Conservation (phyloP, 805 yeast genomes). For the Tanozyma kutaoensis region DNA sequence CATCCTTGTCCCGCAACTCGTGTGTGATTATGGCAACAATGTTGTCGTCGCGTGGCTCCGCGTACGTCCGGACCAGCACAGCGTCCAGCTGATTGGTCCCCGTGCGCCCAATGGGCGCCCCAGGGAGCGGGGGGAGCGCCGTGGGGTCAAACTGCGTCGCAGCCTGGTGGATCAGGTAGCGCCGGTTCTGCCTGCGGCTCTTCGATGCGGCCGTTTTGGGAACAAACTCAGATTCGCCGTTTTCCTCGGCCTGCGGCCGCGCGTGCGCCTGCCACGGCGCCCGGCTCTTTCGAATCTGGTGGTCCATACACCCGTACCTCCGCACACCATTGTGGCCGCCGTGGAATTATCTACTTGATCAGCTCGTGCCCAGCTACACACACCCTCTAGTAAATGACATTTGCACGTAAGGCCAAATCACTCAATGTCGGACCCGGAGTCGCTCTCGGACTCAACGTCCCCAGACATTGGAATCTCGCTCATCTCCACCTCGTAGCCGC, state of each 20-base stretch:
- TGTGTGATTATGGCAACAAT: constrained; percentile 8
- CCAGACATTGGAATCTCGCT: constrained; percentile 34
- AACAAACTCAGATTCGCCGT: too few species aligned
- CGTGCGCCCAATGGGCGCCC: constrained; percentile 3
- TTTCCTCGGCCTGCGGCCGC: too few species aligned
- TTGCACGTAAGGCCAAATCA: too few species aligned
- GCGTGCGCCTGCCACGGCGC: too few species aligned
- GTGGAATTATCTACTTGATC: too few species aligned
- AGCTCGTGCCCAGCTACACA: too few species aligned
- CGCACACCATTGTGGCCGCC: too few species aligned
- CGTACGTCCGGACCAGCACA: constrained; percentile 2
- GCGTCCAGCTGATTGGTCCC: constrained; percentile 4
- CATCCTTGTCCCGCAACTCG: constrained; percentile 51
- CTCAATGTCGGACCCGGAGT: constrained; percentile 1
- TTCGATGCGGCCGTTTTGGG: too few species aligned
- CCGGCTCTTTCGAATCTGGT: too few species aligned
- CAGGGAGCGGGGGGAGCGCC: constrained; percentile 20
- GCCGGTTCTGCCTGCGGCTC: constrained; percentile 12
- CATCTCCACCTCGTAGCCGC: constrained; percentile 49
- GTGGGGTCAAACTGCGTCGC: constrained; percentile 15
- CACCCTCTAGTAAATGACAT: too few species aligned
- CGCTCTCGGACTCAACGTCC: constrained; percentile 1
- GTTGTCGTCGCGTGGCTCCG: constrained; percentile 1
- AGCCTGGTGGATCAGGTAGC: constrained; percentile 25
- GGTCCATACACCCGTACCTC: too few species aligned